Evolutionary conservation across 345 rosid genomes (phyloP).

Genomic region (Gossypium longicalyx): DNA sequence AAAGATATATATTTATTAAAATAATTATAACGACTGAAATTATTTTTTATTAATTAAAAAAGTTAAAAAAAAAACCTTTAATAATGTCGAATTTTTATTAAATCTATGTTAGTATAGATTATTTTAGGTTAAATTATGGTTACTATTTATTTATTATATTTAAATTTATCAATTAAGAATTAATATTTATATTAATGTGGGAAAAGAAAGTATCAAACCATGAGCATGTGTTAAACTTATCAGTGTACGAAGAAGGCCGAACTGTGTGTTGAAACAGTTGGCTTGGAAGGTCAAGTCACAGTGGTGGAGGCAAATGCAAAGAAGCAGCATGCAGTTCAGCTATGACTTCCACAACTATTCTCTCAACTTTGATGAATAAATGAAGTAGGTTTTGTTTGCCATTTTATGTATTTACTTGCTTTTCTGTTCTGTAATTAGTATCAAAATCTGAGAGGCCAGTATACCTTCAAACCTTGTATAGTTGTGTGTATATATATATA

Average conservation of each 20-base stretch:
- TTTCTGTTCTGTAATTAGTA: neutral
- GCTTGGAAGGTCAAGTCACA: slow-evolving; percentile 35
- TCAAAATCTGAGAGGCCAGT: neutral
- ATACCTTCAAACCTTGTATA: neutral
- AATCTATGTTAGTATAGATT: too few relatives aligned
- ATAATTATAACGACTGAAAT: too few relatives aligned
- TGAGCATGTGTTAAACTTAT: neutral
- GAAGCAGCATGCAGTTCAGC: slow-evolving; percentile 30
- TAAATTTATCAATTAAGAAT: too few relatives aligned
- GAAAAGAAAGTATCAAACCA: slow-evolving; percentile 23
- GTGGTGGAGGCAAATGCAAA: slow-evolving; percentile 24
- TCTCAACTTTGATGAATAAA: slow-evolving; percentile 37
- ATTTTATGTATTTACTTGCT: neutral
- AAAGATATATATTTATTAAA: too few relatives aligned
- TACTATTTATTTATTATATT: too few relatives aligned
- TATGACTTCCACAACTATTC: slow-evolving; percentile 39
- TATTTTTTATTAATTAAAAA: too few relatives aligned
- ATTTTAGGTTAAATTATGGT: too few relatives aligned
- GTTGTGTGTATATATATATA: neutral
- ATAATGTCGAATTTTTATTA: too few relatives aligned
- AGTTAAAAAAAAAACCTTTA: too few relatives aligned
- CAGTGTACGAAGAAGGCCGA: neutral
- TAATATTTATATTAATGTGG: too few relatives aligned
- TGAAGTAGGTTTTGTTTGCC: neutral
- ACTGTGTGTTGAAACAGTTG: slow-evolving; percentile 22